Percentiles rank a stretch among this genome's conserved stretches.
These are phyloP conservation scores for Moesziomyces globuligerus DNA, from an alignment of 1,284 basidiomycete genomes.

Conservation along the genomic window DNA sequence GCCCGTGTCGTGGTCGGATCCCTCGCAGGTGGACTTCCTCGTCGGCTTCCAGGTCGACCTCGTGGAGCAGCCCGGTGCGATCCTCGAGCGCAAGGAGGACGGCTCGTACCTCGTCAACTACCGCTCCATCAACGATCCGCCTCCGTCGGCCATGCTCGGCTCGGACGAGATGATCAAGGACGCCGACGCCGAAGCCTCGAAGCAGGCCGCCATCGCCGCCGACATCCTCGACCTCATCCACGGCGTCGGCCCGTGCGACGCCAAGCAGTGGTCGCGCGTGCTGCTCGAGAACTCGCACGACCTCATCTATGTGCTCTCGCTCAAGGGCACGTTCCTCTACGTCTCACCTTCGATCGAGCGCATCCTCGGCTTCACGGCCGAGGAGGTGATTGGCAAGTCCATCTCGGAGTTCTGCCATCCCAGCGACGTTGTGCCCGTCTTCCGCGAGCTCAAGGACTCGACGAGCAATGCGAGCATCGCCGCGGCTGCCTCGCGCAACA, in stretches of 20 bases:
- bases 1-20: conserved; percentile 72
- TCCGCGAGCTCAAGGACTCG: conserved; percentile 89
- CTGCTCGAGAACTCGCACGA: conserved; percentile 70
- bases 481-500: conserved; percentile 57
- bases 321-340: conserved; percentile 93
- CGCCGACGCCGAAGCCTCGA: conserved; percentile 40
- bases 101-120: conserved; percentile 64
- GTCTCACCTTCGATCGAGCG: conserved; percentile 73
- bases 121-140: conserved; percentile 48
- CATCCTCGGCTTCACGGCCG: conserved; percentile 69
- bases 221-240: conserved; percentile 48
- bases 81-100: conserved; percentile 71
- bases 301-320: conserved; percentile 87
- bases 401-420: conserved; percentile 84
- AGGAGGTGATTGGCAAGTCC: conserved; percentile 82
- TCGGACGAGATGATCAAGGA: conserved; percentile 39
- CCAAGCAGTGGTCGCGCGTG: conserved; percentile 58
- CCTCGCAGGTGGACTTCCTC: conserved; percentile 79
- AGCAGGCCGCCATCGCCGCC: conserved; percentile 46
- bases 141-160: conserved; percentile 28
- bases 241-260: conserved; percentile 45
- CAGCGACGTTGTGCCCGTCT: conserved; percentile 87
- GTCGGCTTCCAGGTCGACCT: conserved; percentile 87
- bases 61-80: conserved; percentile 83
- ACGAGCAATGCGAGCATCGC: conserved; percentile 68